Conservation (phyloP, 345 rosid species). For the Eucalyptus polyanthemos region DNA sequence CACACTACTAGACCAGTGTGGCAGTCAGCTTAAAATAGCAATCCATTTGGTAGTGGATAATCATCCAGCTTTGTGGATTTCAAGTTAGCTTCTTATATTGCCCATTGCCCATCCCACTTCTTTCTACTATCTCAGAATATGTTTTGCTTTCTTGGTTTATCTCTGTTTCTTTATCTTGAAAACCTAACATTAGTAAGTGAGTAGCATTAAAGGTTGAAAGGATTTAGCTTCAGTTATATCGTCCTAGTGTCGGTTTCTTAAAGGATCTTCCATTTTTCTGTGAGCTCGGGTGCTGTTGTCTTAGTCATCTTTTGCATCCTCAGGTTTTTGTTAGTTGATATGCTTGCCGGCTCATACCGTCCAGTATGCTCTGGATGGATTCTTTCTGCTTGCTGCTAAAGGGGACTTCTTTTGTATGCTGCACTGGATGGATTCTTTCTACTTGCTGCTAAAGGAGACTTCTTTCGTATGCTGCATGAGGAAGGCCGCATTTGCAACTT, state of each 20-base stretch:
- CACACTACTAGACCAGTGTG: neutral
- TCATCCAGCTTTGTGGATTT: neutral
- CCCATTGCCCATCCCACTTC: neutral
- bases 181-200: neutral
- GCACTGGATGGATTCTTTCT: neutral
- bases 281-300: neutral
- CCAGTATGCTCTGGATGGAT: neutral
- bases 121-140: neutral
- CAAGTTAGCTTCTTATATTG: neutral
- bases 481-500: neutral
- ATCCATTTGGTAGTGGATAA: neutral
- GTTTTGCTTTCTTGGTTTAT: neutral
- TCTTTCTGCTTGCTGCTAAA: neutral
- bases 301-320: neutral
- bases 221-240: neutral
- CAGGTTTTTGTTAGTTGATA: neutral
- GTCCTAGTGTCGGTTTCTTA: neutral
- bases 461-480: neutral
- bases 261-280: neutral
- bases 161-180: neutral
- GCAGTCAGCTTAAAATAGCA: neutral
- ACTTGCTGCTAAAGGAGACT: neutral
- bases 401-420: neutral
- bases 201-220: neutral
- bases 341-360: neutral